phyloP scores from a whole-genome alignment of 805 yeast species.

The Ogataea paradorogensis region DNA sequence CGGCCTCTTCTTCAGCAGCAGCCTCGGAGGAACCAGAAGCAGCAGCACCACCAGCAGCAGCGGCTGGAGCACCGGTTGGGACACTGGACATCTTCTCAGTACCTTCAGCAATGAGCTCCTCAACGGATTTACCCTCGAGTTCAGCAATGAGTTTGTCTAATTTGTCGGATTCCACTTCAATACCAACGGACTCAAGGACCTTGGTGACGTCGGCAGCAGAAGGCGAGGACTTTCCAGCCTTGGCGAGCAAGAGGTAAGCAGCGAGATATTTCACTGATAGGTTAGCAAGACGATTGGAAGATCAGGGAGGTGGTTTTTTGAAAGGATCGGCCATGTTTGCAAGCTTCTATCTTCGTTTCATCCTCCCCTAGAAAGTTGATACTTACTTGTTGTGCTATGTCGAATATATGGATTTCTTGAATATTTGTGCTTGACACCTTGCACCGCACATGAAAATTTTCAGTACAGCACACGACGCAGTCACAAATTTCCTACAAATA shows the following conservation, averaged over 20 bases:
- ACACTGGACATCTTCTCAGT: slow-evolving; percentile 76
- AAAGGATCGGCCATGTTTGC: background rate
- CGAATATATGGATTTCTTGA: slow-evolving; percentile 6
- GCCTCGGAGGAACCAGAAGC: slow-evolving; percentile 53
- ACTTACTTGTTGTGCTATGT: slow-evolving; percentile 12
- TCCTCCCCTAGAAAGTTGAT: background rate
- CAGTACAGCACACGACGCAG: slow-evolving; percentile 15
- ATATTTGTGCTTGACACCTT: slow-evolving; percentile 15
- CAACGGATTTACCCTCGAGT: slow-evolving; percentile 72
- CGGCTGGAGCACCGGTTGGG: slow-evolving; percentile 81
- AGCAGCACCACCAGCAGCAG: slow-evolving; percentile 54
- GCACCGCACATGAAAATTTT: slow-evolving; percentile 16
- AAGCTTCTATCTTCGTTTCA: background rate
- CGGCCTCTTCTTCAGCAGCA: slow-evolving; percentile 57
- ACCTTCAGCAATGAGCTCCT: slow-evolving; percentile 78
- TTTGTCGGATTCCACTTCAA: slow-evolving; percentile 78
- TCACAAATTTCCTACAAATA: slow-evolving; percentile 6
- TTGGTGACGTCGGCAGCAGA: slow-evolving; percentile 72
- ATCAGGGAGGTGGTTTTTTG: background rate
- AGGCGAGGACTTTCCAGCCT: slow-evolving; percentile 85
- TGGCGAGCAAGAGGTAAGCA: slow-evolving; percentile 85
- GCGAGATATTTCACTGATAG: slow-evolving; percentile 79
- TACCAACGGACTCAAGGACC: slow-evolving; percentile 72
- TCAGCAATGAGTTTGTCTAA: slow-evolving; percentile 67
- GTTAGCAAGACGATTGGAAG: slow-evolving; percentile 5